Evolutionary conservation across 2,329 filamentous ascomycete genomes (phyloP), one percentile per base, ranked within the genome.

Genomic region (Pseudopithomyces chartarum): DNA sequence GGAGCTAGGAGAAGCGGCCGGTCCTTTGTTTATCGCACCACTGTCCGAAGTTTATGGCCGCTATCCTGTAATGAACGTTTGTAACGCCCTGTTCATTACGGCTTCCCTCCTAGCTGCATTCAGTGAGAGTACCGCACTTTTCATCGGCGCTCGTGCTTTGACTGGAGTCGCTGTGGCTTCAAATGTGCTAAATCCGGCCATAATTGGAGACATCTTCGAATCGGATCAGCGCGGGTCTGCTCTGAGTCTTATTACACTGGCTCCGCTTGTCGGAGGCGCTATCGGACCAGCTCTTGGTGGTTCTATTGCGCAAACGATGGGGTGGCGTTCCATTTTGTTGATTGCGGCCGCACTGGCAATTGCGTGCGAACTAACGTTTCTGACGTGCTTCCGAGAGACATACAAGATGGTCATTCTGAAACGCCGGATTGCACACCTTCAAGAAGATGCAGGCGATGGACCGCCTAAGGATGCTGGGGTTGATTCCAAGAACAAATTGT

Each of bases 201-300:
- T 89, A 51, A 81, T 89, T 17, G 86, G 86, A 22, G 87, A 89
- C 67, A 82, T 88, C 60, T 88, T 87, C 65, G 71, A 76, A 1
- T 75, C 80, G 0, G 85, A 88, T 54, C 76, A 84, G 67, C 78
- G 85, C 15, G 86, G 86, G 22, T 79, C 80, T 0, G 81, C 85
- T 7, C 84, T 89, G 80, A 84, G 81, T 63, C 56, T 84, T 43
- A 75, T 87, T 45, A 82, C 82, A 69, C 72, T 87, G 2, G 83
- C 85, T 2, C 85, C 85, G 0, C 73, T 88, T 2, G 68, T 86
- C 15, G 85, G 85, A 19, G 84, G 84, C 3, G 84, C 84, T 2
- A 68, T 85, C 6, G 85, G 84, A 0, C 85, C 85, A 2, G 80
- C 82, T 1, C 81, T 87, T 26, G 78, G 80, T 26, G 84, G 84